Percentiles rank a stretch among this genome's conserved stretches.
Conservation (phyloP, 768 basidiomycete genomes). For the Royoungia palumana region DNA sequence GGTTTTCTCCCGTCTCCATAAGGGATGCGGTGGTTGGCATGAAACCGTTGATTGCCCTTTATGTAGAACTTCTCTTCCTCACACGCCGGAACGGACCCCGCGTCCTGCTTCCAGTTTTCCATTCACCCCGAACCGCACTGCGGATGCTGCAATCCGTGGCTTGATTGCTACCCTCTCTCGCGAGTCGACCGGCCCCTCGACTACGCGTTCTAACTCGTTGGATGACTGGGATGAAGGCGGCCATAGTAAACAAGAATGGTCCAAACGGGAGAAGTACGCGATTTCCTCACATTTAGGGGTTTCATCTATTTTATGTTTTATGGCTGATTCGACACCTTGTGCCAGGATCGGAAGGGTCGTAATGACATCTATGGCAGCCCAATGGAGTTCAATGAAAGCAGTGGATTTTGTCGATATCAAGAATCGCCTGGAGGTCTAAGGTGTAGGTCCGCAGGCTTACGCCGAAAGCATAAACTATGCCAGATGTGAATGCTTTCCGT, state of each 20-base stretch:
- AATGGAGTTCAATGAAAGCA: slow-evolving; percentile 49
- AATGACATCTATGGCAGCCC: slow-evolving; percentile 46
- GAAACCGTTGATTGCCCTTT: slow-evolving; percentile 65
- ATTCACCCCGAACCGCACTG: slow-evolving; percentile 60
- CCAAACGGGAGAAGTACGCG: slow-evolving; percentile 48
- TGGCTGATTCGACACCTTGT: slow-evolving; percentile 8
- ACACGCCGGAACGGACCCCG: slow-evolving; percentile 51
- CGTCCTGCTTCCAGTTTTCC: slow-evolving; percentile 52
- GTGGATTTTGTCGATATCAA: slow-evolving; percentile 56
- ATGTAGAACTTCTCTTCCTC: slow-evolving; percentile 53
- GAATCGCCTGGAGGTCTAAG: slow-evolving; percentile 51
- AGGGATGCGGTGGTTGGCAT: slow-evolving; percentile 63
- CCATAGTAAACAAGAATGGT: slow-evolving; percentile 51
- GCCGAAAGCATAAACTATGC: slow-evolving; percentile 19
- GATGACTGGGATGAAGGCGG: slow-evolving; percentile 55
- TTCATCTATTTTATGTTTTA: background rate
- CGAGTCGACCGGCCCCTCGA: slow-evolving; percentile 33
- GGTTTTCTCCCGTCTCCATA: slow-evolving; percentile 66
- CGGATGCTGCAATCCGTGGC: slow-evolving; percentile 49
- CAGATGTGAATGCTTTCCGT: slow-evolving; percentile 15
- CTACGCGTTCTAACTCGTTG: slow-evolving; percentile 34
- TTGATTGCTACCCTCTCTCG: slow-evolving; percentile 49
- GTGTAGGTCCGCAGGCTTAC: background rate
- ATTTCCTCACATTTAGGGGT: slow-evolving; percentile 22
- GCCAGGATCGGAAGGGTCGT: slow-evolving; percentile 53